Evolutionary conservation across 139 green algal genomes (phyloP).

Genomic region (Eudorina sp.): DNA sequence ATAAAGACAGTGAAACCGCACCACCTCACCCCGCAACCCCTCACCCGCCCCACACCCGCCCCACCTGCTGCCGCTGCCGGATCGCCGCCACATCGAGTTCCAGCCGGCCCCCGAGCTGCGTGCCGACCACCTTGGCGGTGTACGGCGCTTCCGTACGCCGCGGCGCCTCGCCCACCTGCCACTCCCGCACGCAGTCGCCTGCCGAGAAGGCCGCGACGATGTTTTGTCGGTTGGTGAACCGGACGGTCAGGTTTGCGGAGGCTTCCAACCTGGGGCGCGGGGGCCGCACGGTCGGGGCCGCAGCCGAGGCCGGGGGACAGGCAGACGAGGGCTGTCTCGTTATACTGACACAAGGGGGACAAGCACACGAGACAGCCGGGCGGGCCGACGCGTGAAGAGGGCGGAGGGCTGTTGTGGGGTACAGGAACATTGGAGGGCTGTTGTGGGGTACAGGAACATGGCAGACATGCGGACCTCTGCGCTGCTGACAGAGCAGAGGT

Average conservation of each 20-base stretch:
- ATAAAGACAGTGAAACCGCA: no score
- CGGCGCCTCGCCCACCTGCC: slow-evolving; percentile 58
- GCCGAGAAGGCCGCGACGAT: slow-evolving; percentile 28
- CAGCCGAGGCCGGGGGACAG: neutral
- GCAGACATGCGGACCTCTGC: no score
- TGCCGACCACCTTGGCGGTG: slow-evolving; percentile 47
- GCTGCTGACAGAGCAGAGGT: no score
- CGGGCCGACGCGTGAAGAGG: no score
- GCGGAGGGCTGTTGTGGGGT: no score
- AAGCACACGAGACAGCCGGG: no score
- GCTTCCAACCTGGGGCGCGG: neutral
- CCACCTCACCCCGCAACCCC: no score
- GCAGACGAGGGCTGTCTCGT: no score
- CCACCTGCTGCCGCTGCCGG: slow-evolving; percentile 52
- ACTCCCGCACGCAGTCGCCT: slow-evolving; percentile 1
- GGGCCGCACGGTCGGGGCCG: neutral
- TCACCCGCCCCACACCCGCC: no score
- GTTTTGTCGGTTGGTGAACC: slow-evolving; percentile 13
- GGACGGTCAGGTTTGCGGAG: neutral
- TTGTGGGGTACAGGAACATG: no score
- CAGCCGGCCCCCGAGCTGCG: slow-evolving; percentile 43
- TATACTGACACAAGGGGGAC: no score
- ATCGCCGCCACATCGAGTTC: slow-evolving; percentile 58
- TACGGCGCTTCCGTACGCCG: slow-evolving; percentile 48
- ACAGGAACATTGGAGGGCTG: no score